These are phyloP conservation scores for Asterella californica DNA, from an alignment of 225 moss, liverwort and hornwort genomes.

Conservation along the genomic window DNA sequence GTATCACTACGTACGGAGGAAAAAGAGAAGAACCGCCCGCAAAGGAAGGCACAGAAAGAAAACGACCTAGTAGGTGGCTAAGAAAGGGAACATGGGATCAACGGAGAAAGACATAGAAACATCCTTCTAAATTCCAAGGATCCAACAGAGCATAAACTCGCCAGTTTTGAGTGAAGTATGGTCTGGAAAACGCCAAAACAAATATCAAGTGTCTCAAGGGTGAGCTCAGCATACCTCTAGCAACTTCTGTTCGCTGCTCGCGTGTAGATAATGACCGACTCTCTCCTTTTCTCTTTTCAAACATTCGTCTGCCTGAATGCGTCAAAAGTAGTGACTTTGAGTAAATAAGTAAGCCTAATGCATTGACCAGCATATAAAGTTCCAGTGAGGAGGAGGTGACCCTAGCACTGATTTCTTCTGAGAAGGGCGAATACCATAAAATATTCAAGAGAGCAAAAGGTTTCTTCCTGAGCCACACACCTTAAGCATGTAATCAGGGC, in stretches of 20 bases:
- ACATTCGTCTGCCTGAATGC: slow-evolving; percentile 72
- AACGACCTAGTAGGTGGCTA: too few relatives aligned
- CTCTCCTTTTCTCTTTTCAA: slow-evolving; percentile 97
- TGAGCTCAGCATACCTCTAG: slow-evolving; percentile 53
- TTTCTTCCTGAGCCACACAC: slow-evolving; percentile 28
- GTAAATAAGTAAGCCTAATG: background rate
- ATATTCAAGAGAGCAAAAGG: background rate
- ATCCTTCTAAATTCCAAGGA: background rate
- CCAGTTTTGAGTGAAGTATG: too few relatives aligned
- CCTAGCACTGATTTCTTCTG: background rate
- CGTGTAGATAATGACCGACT: slow-evolving; percentile 94
- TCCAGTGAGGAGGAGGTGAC: too few relatives aligned
- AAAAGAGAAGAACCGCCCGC: too few relatives aligned
- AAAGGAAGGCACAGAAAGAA: too few relatives aligned
- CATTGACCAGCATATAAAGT: background rate
- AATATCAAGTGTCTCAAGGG: background rate
- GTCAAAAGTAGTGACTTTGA: background rate
- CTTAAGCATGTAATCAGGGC: slow-evolving; percentile 99
- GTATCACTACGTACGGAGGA: too few relatives aligned
- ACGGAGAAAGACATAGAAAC: too few relatives aligned
- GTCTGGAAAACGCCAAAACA: background rate
- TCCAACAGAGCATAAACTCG: background rate
- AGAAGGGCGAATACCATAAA: background rate
- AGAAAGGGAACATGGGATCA: too few relatives aligned
- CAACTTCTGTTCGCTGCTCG: slow-evolving; percentile 75